Conservation (phyloP, 2,329 filamentous ascomycete species). For the Alternaria dauci region DNA sequence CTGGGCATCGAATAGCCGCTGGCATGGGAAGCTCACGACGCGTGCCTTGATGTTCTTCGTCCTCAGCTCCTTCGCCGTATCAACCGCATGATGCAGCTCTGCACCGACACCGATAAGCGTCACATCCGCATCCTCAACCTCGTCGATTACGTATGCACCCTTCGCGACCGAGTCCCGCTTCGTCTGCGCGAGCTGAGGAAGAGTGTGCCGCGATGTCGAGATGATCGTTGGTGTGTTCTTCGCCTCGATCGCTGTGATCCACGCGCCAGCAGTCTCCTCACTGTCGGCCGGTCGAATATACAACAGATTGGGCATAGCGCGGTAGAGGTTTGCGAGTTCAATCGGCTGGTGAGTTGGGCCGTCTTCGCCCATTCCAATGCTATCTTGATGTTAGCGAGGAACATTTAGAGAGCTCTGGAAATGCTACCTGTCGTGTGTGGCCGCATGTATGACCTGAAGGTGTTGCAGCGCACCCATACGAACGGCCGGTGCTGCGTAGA, state of each 20-base stretch:
- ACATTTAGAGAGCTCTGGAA: background rate
- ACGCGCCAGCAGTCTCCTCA: slow-evolving; percentile 66
- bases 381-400: background rate
- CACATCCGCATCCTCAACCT: slow-evolving; percentile 53
- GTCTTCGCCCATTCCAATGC: slow-evolving; percentile 63
- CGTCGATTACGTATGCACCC: slow-evolving; percentile 59
- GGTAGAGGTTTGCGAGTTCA: slow-evolving; percentile 64
- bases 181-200: slow-evolving; percentile 50
- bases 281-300: slow-evolving; percentile 68
- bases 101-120: slow-evolving; percentile 56
- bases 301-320: slow-evolving; percentile 68
- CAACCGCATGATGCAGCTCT: slow-evolving; percentile 59
- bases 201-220: slow-evolving; percentile 57
- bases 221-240: slow-evolving; percentile 57
- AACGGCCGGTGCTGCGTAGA: slow-evolving; percentile 65
- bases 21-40: slow-evolving; percentile 61
- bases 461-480: slow-evolving; percentile 67
- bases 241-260: slow-evolving; percentile 56
- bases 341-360: slow-evolving; percentile 71
- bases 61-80: slow-evolving; percentile 52
- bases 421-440: slow-evolving; percentile 62
- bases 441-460: slow-evolving; percentile 66
- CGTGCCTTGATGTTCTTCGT: slow-evolving; percentile 54
- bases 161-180: slow-evolving; percentile 53
- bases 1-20: slow-evolving; percentile 60